Percentiles rank a stretch among this genome's conserved stretches.
phyloP scores from a whole-genome alignment of 495 filamentous ascomycete genomes.

The Podospora australis region DNA sequence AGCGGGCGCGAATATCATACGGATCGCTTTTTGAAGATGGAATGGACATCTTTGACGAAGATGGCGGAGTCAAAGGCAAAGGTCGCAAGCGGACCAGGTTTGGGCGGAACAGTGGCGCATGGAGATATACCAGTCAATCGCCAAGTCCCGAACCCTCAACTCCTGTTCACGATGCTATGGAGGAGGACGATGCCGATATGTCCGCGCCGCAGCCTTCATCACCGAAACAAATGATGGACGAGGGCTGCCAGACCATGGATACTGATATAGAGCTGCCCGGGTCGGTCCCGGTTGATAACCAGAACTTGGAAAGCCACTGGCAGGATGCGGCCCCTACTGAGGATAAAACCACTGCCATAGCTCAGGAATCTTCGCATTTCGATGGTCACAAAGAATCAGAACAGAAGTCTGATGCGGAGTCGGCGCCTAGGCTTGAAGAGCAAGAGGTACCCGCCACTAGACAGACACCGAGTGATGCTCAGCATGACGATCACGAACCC shows the following conservation, averaged over 20 bases:
- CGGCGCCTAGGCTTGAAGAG: too few relatives aligned
- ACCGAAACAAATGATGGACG: slow-evolving; percentile 33
- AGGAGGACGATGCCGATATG: slow-evolving; percentile 21
- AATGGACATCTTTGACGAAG: slow-evolving; percentile 65
- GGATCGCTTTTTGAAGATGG: slow-evolving; percentile 51
- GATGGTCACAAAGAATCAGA: too few relatives aligned
- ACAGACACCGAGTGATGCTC: too few relatives aligned
- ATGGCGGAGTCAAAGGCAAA: slow-evolving; percentile 57
- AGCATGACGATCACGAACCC: too few relatives aligned
- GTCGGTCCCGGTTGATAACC: background rate
- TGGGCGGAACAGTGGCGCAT: slow-evolving; percentile 57
- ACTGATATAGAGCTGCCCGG: slow-evolving; percentile 23
- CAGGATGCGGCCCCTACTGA: background rate
- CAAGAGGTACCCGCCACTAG: too few relatives aligned
- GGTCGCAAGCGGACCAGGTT: slow-evolving; percentile 70
- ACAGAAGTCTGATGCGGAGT: too few relatives aligned
- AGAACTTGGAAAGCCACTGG: background rate
- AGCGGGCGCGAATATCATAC: slow-evolving; percentile 54
- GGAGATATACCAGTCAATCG: slow-evolving; percentile 64
- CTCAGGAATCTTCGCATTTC: too few relatives aligned
- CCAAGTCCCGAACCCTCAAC: slow-evolving; percentile 53
- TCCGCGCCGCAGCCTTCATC: slow-evolving; percentile 15
- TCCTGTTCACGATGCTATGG: slow-evolving; percentile 25
- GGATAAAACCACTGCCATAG: too few relatives aligned
- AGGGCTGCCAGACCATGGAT: slow-evolving; percentile 43